A percentile compares a stretch with the other conserved stretches of the same genome.
Conservation (phyloP, 257 asterid species). For the Solanum lignicaule region DNA sequence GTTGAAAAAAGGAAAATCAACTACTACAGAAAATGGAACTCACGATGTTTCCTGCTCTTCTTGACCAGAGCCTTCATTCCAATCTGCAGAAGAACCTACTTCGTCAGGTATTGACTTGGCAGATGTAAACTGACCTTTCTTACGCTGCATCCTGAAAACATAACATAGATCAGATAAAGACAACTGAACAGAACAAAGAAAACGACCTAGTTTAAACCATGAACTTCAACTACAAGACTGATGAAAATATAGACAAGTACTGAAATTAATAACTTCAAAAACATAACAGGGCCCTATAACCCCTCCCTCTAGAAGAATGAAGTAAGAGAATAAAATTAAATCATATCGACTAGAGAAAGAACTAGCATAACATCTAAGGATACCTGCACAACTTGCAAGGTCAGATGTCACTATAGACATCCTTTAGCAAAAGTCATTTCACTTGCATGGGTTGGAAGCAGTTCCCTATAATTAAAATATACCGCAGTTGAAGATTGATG, state of each 20-base stretch:
- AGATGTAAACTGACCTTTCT: slow-evolving; percentile 97
- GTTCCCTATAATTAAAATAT: neutral
- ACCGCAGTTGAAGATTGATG: neutral
- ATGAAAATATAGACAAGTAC: neutral
- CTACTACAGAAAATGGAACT: slow-evolving; percentile 14
- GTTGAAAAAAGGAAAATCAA: neutral
- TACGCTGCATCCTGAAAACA: slow-evolving; percentile 87
- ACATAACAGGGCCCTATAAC: neutral
- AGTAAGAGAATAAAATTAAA: neutral
- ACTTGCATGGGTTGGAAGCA: neutral
- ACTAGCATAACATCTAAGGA: neutral
- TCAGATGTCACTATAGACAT: neutral
- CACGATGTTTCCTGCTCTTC: slow-evolving; percentile 91
- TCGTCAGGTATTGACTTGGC: slow-evolving; percentile 70
- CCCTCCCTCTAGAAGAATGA: neutral
- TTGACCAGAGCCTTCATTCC: slow-evolving; percentile 47
- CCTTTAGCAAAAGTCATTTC: neutral
- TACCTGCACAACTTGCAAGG: neutral
- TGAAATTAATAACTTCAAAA: neutral
- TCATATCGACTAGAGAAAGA: neutral
- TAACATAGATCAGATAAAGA: neutral
- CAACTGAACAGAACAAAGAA: neutral
- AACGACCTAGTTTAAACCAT: neutral
- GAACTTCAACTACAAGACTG: neutral
- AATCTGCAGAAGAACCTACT: slow-evolving; percentile 76